Percentiles rank a stretch among this genome's conserved stretches.
Conservation (phyloP, 192 early-diverging fungal genomes). For the Bifiguratus adelaidae region DNA sequence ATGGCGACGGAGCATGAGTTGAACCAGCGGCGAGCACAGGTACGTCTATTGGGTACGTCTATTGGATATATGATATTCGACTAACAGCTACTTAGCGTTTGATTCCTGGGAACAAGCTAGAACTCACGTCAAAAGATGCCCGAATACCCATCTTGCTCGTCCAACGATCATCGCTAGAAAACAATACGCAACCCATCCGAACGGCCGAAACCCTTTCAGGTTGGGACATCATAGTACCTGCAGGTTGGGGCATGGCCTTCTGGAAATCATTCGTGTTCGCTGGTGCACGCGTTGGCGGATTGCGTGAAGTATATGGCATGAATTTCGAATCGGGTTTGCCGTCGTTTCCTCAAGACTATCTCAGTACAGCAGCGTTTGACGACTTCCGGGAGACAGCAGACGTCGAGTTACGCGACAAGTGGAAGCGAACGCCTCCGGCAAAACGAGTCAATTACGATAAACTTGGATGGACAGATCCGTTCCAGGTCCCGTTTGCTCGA, state of each 20-base stretch:
- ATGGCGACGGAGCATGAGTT: slow-evolving; percentile 41
- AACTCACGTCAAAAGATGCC: slow-evolving; percentile 36
- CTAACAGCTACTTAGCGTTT: no score
- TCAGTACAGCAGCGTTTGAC: slow-evolving; percentile 59
- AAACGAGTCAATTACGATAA: slow-evolving; percentile 80
- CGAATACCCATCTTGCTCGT: slow-evolving; percentile 73
- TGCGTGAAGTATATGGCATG: slow-evolving; percentile 56
- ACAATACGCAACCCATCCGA: not conserved
- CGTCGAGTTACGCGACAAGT: slow-evolving; percentile 29
- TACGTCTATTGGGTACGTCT: slow-evolving; percentile 1
- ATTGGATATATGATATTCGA: no score
- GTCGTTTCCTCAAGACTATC: slow-evolving; percentile 79
- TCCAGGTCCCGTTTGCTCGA: slow-evolving; percentile 50
- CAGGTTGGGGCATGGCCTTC: slow-evolving; percentile 75
- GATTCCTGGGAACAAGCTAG: slow-evolving; percentile 62
- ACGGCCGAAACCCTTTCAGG: slow-evolving; percentile 30
- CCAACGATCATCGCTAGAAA: slow-evolving; percentile 43
- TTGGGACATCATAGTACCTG: slow-evolving; percentile 74
- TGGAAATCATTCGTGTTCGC: slow-evolving; percentile 86
- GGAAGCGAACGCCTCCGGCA: slow-evolving; percentile 58
- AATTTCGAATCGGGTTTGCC: slow-evolving; percentile 70
- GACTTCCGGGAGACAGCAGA: slow-evolving; percentile 27
- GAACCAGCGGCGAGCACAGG: slow-evolving; percentile 32
- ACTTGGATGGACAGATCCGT: slow-evolving; percentile 54
- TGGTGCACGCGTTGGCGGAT: slow-evolving; percentile 71